Percentiles rank a stretch among this genome's conserved stretches.
These are phyloP conservation scores for Penicillium silybi DNA, from an alignment of 495 filamentous ascomycete species.

Conservation along the genomic window DNA sequence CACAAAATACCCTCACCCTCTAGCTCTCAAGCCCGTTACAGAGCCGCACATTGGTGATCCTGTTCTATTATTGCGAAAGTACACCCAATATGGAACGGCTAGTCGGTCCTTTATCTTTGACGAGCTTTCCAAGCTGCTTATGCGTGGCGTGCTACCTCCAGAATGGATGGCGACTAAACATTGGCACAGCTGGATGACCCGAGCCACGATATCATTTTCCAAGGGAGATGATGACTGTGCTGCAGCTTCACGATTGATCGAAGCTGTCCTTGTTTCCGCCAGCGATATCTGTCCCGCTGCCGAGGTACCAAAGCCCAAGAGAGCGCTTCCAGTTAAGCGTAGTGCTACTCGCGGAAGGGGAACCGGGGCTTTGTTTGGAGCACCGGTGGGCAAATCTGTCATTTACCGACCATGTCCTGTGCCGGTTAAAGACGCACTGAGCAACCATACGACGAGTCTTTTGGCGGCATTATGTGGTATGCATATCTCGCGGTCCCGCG, in stretches of 20 bases:
- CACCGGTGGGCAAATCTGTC: background rate
- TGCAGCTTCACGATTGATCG: conserved; percentile 37
- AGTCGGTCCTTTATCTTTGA: conserved; percentile 35
- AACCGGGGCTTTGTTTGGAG: conserved; percentile 17
- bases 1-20: conserved; percentile 26
- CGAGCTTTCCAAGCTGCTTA: conserved; percentile 38
- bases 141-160: conserved; percentile 34
- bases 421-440: conserved; percentile 41
- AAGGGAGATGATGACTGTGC: conserved; percentile 30
- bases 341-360: conserved; percentile 2
- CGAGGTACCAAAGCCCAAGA: background rate
- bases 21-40: conserved; percentile 25
- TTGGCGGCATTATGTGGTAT: conserved; percentile 41
- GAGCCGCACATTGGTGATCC: conserved; percentile 22
- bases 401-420: conserved; percentile 29
- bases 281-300: conserved; percentile 13
- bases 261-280: conserved; percentile 35
- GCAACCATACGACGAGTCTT: conserved; percentile 42
- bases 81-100: conserved; percentile 16
- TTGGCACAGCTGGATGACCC: conserved; percentile 44
- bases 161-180: conserved; percentile 46
- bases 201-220: conserved; percentile 41
- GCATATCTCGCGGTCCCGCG: conserved; percentile 36
- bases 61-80: conserved; percentile 29
- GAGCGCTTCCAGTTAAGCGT: background rate